These are phyloP conservation scores for Hansenula sp. DNA, from an alignment of 1,139 yeast genomes.

Conservation along the genomic window DNA sequence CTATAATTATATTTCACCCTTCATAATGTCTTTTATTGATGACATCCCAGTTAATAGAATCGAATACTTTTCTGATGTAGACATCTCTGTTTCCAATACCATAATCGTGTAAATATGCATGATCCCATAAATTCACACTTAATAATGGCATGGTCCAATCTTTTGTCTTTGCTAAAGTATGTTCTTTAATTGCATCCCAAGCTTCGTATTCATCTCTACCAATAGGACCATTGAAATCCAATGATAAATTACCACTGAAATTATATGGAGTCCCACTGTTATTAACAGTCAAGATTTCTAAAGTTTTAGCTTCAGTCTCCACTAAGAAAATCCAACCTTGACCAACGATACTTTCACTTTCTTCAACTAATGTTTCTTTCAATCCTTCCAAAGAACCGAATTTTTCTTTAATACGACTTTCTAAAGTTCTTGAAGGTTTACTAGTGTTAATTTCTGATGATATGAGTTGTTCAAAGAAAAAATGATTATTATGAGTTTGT, in stretches of 20 bases:
- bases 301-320: slow-evolving; percentile 64
- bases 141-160: slow-evolving; percentile 78
- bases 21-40: slow-evolving; percentile 55
- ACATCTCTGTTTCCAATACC: slow-evolving; percentile 74
- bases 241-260: slow-evolving; percentile 66
- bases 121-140: slow-evolving; percentile 84
- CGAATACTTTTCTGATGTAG: slow-evolving; percentile 74
- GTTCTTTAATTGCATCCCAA: slow-evolving; percentile 42
- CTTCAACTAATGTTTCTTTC: slow-evolving; percentile 31
- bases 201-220: slow-evolving; percentile 47
- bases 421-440: slow-evolving; percentile 44
- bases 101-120: slow-evolving; percentile 77
- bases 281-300: slow-evolving; percentile 61
- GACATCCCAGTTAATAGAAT: slow-evolving; percentile 83
- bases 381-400: slow-evolving; percentile 26
- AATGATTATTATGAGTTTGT: slow-evolving; percentile 89
- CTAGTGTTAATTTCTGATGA: slow-evolving; percentile 28
- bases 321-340: slow-evolving; percentile 88
- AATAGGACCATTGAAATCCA: slow-evolving; percentile 74
- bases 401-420: slow-evolving; percentile 19
- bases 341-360: slow-evolving; percentile 48
- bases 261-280: slow-evolving; percentile 92
- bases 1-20: too few species aligned
- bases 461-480: slow-evolving; percentile 68
- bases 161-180: slow-evolving; percentile 32